Percentiles rank a stretch among this genome's conserved stretches.
Evolutionary conservation across 1,284 basidiomycete genomes (phyloP).

Genomic region (Cryptococcus neoformans): DNA sequence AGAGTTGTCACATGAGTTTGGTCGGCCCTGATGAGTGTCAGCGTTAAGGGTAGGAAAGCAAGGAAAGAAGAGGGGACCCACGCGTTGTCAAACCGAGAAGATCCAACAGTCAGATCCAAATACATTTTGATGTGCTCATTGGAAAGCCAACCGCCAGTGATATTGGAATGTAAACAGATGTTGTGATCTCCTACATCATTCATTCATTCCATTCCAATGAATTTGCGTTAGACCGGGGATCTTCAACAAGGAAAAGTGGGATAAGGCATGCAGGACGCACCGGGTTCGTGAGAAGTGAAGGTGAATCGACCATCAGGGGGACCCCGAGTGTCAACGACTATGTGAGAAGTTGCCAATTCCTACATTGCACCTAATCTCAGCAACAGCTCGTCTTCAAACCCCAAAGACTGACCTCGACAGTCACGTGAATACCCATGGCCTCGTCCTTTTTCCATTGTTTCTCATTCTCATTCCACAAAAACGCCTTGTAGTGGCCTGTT

Average conservation of each 20-base stretch:
- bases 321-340: slow-evolving; percentile 81
- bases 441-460: slow-evolving; percentile 71
- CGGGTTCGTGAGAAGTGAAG: slow-evolving; percentile 90
- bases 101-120: slow-evolving; percentile 89
- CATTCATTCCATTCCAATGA: background rate
- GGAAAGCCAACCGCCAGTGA: slow-evolving; percentile 75
- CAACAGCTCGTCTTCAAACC: background rate
- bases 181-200: slow-evolving; percentile 73
- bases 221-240: background rate
- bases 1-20: slow-evolving; percentile 82
- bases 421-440: slow-evolving; percentile 81
- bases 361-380: slow-evolving; percentile 5
- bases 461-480: slow-evolving; percentile 78
- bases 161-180: slow-evolving; percentile 90
- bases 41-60: background rate
- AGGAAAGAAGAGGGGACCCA: slow-evolving; percentile 46
- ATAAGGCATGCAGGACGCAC: slow-evolving; percentile 15
- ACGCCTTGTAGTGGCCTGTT: slow-evolving; percentile 83
- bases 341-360: slow-evolving; percentile 33
- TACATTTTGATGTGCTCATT: slow-evolving; percentile 90
- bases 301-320: slow-evolving; percentile 90
- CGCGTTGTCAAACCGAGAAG: slow-evolving; percentile 72
- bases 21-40: slow-evolving; percentile 52
- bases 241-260: background rate
- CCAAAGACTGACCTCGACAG: slow-evolving; percentile 68